Percentiles rank a stretch among this genome's conserved stretches.
Evolutionary conservation across 768 basidiomycete species (phyloP).

Genomic region (Mycena sanguinolenta): DNA sequence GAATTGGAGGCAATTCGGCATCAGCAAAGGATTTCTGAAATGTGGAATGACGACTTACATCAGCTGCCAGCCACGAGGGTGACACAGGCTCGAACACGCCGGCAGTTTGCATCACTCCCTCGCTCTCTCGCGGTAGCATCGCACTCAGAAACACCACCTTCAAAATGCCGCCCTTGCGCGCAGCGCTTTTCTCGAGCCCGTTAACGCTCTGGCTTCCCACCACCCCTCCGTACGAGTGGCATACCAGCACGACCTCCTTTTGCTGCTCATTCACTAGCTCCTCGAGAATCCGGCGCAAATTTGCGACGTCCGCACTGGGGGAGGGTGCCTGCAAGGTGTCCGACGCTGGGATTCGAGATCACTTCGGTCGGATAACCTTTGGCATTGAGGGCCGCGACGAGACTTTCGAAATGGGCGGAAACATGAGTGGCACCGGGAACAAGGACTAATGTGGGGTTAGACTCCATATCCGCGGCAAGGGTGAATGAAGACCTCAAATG

Average conservation of each 20-base stretch:
- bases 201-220: slow-evolving; percentile 1
- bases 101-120: not conserved
- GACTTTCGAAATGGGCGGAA: not conserved
- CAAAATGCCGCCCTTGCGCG: not conserved
- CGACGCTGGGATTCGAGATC: not conserved
- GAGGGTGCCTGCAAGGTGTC: not conserved
- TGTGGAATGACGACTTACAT: not conserved
- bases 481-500: no score
- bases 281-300: not conserved
- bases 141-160: slow-evolving; percentile 8
- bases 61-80: not conserved
- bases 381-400: not conserved
- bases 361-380: not conserved
- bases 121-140: not conserved
- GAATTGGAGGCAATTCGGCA: not conserved
- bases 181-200: slow-evolving; percentile 2
- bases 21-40: not conserved
- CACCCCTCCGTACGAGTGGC: slow-evolving; percentile 13
- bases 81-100: not conserved
- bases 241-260: slow-evolving; percentile 1
- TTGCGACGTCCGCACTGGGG: not conserved
- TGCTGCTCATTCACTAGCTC: not conserved
- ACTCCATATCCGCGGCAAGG: no score
- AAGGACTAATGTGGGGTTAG: not conserved
- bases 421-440: not conserved